These are phyloP conservation scores for Artomyces pyxidatus DNA, from an alignment of 768 basidiomycete species.

Conservation along the genomic window DNA sequence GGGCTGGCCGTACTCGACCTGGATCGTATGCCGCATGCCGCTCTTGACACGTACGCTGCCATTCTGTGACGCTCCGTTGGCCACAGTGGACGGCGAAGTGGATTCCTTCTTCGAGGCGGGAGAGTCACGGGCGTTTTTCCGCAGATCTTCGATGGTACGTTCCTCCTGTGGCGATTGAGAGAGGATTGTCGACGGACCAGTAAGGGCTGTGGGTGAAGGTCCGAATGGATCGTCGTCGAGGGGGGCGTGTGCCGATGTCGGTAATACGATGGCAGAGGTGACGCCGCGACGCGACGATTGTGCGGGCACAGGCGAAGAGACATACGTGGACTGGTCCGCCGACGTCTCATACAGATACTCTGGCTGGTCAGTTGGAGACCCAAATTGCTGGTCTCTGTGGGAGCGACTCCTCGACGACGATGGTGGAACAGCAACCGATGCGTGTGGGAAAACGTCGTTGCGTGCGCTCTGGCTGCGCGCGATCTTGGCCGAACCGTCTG, in stretches of 20 bases:
- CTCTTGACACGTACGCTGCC: slow-evolving; percentile 36
- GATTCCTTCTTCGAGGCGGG: slow-evolving; percentile 4
- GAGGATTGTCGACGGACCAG: slow-evolving; percentile 21
- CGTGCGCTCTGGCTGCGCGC: slow-evolving; percentile 49
- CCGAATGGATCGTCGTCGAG: slow-evolving; percentile 73
- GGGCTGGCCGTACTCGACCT: slow-evolving; percentile 86
- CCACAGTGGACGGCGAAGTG: not conserved
- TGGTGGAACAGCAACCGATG: slow-evolving; percentile 22
- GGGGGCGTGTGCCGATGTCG: slow-evolving; percentile 30
- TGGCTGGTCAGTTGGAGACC: slow-evolving; percentile 34
- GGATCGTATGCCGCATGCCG: slow-evolving; percentile 84
- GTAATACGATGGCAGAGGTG: slow-evolving; percentile 36
- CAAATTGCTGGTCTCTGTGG: slow-evolving; percentile 37
- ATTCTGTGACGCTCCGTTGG: slow-evolving; percentile 34
- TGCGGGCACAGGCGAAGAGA: slow-evolving; percentile 2
- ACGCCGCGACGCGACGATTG: slow-evolving; percentile 30
- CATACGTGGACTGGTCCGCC: slow-evolving; percentile 43
- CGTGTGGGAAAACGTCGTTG: slow-evolving; percentile 35
- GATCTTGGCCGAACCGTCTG: slow-evolving; percentile 25
- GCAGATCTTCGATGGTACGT: not conserved
- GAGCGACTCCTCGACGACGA: slow-evolving; percentile 29
- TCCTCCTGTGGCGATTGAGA: slow-evolving; percentile 23
- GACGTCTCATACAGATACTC: slow-evolving; percentile 74
- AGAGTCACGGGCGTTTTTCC: not conserved
- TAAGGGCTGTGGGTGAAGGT: slow-evolving; percentile 27